These are phyloP conservation scores for Trichoderma asperelloides DNA, from an alignment of 495 filamentous ascomycete genomes.

Conservation along the genomic window DNA sequence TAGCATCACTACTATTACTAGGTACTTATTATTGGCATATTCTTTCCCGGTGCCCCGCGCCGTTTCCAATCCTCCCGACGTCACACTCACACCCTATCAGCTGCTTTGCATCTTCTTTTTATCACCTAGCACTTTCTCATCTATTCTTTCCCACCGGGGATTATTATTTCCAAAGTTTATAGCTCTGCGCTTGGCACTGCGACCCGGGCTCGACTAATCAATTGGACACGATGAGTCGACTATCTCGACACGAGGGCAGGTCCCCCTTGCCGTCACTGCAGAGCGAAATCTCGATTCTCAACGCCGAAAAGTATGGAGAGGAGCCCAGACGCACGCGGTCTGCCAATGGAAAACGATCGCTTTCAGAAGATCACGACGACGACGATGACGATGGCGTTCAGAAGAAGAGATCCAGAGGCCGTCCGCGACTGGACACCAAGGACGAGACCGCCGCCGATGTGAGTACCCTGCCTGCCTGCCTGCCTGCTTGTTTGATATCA, in stretches of 20 bases:
- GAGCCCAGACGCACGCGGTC: constrained; percentile 13
- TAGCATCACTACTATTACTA: too few relatives aligned
- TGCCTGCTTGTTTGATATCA: too few relatives aligned
- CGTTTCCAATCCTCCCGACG: not conserved
- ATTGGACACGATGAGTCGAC: constrained; percentile 10
- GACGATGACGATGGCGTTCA: constrained; percentile 28
- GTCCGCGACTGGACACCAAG: constrained; percentile 60
- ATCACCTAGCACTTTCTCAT: not conserved
- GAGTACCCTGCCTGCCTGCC: constrained; percentile 17
- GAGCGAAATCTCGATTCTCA: constrained; percentile 37
- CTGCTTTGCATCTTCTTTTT: not conserved
- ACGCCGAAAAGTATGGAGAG: constrained; percentile 39
- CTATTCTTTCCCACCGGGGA: not conserved
- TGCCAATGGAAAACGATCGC: constrained; percentile 17
- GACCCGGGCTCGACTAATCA: not conserved
- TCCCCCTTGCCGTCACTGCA: constrained; percentile 20
- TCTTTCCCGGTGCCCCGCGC: not conserved
- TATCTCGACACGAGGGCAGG: constrained; percentile 12
- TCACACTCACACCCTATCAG: not conserved
- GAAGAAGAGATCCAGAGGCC: constrained; percentile 48
- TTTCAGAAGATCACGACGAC: not conserved
- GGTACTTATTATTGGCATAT: not conserved
- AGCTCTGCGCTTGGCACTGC: not conserved
- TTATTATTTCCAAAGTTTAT: not conserved
- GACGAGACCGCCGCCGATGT: constrained; percentile 54